Evolutionary conservation across 169 alveolate genomes (phyloP).

Genomic region (Plasmodium gonderi): DNA sequence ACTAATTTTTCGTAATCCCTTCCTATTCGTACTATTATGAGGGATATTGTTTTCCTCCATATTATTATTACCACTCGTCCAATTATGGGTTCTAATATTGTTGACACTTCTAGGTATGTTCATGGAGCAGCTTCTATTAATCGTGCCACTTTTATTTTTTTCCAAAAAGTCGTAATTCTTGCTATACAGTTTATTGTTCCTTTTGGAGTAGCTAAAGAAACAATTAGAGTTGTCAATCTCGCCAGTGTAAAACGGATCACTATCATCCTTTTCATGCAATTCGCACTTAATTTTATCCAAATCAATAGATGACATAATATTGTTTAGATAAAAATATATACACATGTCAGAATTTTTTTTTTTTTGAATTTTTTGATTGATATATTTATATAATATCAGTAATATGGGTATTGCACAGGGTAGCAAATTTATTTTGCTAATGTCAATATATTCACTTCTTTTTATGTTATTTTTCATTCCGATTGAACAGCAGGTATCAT

Average conservation of each 20-base stretch:
- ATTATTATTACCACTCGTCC: neutral
- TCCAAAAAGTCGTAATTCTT: conserved; percentile 2
- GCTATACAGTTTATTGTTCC: neutral
- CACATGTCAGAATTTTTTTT: conserved; percentile 23
- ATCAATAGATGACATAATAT: conserved; percentile 27
- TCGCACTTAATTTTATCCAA: conserved; percentile 54
- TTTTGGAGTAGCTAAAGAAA: conserved; percentile 31
- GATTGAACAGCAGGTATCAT: neutral
- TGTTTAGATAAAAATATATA: conserved; percentile 42
- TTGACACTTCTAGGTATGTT: neutral
- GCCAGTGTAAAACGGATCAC: neutral
- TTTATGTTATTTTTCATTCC: conserved; percentile 11
- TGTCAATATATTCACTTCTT: conserved; percentile 9
- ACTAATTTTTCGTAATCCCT: conserved; percentile 5
- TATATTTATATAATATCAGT: conserved; percentile 32
- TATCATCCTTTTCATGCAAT: conserved; percentile 9
- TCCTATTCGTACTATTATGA: neutral
- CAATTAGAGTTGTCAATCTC: conserved; percentile 1
- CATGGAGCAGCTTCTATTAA: neutral
- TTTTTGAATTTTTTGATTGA: conserved; percentile 3
- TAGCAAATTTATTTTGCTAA: conserved; percentile 44
- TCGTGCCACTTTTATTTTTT: neutral
- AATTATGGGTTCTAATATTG: neutral
- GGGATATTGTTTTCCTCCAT: neutral
- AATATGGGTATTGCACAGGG: conserved; percentile 62